Evolutionary conservation across 805 yeast species (phyloP), one percentile per base, ranked within the genome.

Genomic region (Teunomyces tritomae): DNA sequence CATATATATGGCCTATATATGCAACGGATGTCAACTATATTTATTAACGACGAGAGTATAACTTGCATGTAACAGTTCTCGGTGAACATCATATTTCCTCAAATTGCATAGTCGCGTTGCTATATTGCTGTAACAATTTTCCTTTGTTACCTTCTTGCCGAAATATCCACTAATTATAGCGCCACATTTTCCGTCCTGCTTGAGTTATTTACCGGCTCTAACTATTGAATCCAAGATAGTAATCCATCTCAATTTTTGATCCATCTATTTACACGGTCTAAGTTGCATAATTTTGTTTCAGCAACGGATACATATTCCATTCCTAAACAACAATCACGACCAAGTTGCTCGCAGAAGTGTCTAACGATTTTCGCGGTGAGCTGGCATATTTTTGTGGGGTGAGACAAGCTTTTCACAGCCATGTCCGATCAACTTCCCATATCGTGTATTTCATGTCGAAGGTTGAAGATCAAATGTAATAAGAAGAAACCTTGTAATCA

Each of bases 401-500:
- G 40, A 37, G 40, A 17, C 24, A 34, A 14, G 14, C 26, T 37
- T 37, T 26, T 37, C 27, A 37, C 40, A 37, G 32, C 39, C 34
- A 51, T 62, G 66, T 35, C 56, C 9, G 70, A 66, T 39, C 49
- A 51, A 2, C 57, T 62, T 29, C 73, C 73, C 11, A 67, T 67
- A 16, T 67, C 73, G 10, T 67, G 73, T 49, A 56, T 67, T 8
- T 66, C 70, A 28, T 67, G 73, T 49, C 59, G 73, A 30, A 57
- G 70, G 45, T 66, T 61, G 52, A 67, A 67, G 59, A 57, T 67
- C 45, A 65, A 67, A 45, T 67, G 71, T 52, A 64, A 68, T 48
- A 65, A 65, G 49, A 48, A 57, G 28, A 58, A 58, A 28, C 76
- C 77, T 1, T 75, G 80, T 52, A 67, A 70, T 49, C 74, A 71